Evolutionary conservation across 148 eudicot species (phyloP), one percentile per base, ranked within the genome.

Genomic region (Rhododendron ferrugineum): DNA sequence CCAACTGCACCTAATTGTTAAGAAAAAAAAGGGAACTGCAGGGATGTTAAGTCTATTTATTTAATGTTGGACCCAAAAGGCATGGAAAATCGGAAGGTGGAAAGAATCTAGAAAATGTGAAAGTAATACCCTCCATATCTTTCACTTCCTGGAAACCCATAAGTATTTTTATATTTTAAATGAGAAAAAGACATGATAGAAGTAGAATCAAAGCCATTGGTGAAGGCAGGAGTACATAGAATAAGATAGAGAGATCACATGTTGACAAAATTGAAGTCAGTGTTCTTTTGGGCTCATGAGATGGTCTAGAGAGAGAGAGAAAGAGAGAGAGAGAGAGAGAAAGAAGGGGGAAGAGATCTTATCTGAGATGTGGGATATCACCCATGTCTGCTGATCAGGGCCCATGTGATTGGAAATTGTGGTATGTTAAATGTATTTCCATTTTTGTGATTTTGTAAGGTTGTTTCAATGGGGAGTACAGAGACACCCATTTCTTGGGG

Each of bases 331-430:
- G 75, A 40, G 42, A 40, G 42, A 37, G 42, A 37, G 42, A 34
- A 6, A 37, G 40, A 40, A 68, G 32, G 20, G 40, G 8, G 77
- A 14, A 15, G 77, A 72, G 88, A 88, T 88, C 88, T 83, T 86
- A 83, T 85, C 88, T 88, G 82, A 87, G 90, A 86, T 85, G 77
- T 34, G 11, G 68, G 83, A 54, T 56, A 83, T 64, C 85, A 62
- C 50, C 73, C 56, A 62, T 14, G n/a, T 62, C 49, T 40, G 40
- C 56, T 66, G 78, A 82, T 82, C 76, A 68, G 84, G 78, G 54
- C 56, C 84, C 78, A 82, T 49, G 34, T 14, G 77, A 66, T 66
- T n/a, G 76, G 56, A 66, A 42, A 80, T 47, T 54, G 28, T 34
- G 40, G 50, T 72, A 49, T 73, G 8, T 32, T 66, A 32, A 56